phyloP scores from a whole-genome alignment of 2,329 filamentous ascomycete species.

The Coleophoma crateriformis region DNA sequence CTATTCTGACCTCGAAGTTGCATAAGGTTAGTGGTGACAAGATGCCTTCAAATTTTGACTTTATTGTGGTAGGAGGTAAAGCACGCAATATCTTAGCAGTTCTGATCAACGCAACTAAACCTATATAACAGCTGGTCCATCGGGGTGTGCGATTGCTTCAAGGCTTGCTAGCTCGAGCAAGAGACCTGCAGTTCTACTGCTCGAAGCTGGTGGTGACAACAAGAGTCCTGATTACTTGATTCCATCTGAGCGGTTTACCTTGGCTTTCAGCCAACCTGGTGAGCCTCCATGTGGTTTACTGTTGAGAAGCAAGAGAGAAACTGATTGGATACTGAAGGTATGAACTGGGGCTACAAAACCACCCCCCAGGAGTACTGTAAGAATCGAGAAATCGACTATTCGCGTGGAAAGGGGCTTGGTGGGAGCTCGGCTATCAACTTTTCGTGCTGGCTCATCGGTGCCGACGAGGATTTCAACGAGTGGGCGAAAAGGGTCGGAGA shows the following conservation, averaged over 20 bases:
- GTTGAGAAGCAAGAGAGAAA: neutral
- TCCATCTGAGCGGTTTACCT: conserved; percentile 47
- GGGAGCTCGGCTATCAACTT: conserved; percentile 51
- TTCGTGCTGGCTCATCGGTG: conserved; percentile 47
- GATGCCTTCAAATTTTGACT: conserved; percentile 8
- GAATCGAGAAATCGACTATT: conserved; percentile 40
- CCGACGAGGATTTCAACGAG: conserved; percentile 54
- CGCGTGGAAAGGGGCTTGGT: conserved; percentile 44
- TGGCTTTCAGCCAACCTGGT: conserved; percentile 33
- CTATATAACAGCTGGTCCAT: conserved; percentile 45
- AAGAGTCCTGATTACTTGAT: conserved; percentile 40
- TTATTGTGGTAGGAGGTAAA: conserved; percentile 18
- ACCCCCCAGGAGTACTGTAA: conserved; percentile 37
- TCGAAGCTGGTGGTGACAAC: conserved; percentile 52
- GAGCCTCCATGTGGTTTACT: neutral
- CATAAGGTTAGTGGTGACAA: neutral
- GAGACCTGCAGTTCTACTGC: conserved; percentile 48
- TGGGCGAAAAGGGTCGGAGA: conserved; percentile 53
- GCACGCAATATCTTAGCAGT: neutral
- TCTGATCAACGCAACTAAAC: neutral
- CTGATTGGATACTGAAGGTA: conserved; percentile 29
- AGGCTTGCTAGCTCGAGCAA: conserved; percentile 40
- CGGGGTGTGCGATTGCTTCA: conserved; percentile 50
- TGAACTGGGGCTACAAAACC: conserved; percentile 50
- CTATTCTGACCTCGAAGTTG: too few relatives aligned